These are phyloP conservation scores for Picea glauca DNA, from an alignment of 75 land plant species.

Conservation along the genomic window DNA sequence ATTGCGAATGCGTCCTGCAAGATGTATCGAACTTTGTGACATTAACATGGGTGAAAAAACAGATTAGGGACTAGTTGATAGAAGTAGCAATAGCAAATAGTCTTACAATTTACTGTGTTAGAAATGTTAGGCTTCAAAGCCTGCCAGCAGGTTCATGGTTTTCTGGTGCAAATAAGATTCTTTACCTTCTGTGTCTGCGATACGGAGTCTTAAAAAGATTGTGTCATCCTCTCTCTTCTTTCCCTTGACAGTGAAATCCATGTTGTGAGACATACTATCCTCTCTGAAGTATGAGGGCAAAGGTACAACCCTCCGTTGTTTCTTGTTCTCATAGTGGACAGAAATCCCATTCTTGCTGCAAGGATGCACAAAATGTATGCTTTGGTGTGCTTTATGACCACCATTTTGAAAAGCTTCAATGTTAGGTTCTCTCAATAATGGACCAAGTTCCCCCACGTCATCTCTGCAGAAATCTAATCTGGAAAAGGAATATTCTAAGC, in stretches of 20 bases:
- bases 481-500: constrained; percentile 9
- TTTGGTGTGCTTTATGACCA: not conserved
- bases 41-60: not conserved
- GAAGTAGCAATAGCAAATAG: not conserved
- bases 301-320: not conserved
- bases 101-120: not conserved
- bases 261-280: constrained; percentile 14
- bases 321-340: not conserved
- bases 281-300: not conserved
- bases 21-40: not conserved
- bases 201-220: constrained; percentile 78
- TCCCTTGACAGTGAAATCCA: constrained; percentile 78
- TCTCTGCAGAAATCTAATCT: constrained; percentile 13
- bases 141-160: not conserved
- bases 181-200: constrained; percentile 80
- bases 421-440: constrained; percentile 24
- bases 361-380: not conserved
- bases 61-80: not conserved
- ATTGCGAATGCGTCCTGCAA: constrained; percentile 59
- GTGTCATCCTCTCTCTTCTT: constrained; percentile 70
- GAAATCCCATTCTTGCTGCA: not conserved
- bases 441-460: constrained; percentile 13
- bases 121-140: not conserved
- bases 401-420: not conserved
- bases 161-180: not conserved